phyloP scores from a whole-genome alignment of 768 basidiomycete genomes.

The Tricholoma bakamatsutake region DNA sequence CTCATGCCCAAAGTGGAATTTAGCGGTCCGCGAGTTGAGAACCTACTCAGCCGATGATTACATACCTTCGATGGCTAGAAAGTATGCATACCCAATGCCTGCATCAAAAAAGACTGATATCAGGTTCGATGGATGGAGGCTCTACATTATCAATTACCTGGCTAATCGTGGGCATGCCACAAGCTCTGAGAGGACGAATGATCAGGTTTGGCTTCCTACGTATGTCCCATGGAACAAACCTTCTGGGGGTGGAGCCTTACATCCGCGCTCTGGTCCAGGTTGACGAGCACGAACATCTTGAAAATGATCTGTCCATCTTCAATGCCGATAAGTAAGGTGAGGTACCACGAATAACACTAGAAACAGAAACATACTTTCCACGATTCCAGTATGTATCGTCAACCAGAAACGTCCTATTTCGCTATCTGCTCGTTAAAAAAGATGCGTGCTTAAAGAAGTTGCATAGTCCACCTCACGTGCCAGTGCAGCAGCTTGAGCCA shows the following conservation, averaged over 20 bases:
- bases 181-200: conserved; percentile 36
- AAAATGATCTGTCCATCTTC: conserved; percentile 69
- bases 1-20: conserved; percentile 53
- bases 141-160: conserved; percentile 33
- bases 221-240: conserved; percentile 29
- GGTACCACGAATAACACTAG: neutral
- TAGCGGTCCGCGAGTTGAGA: conserved; percentile 58
- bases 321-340: conserved; percentile 1
- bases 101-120: conserved; percentile 1
- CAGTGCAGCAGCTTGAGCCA: conserved; percentile 62
- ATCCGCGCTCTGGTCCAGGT: conserved; percentile 62
- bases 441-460: neutral
- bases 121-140: neutral
- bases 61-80: neutral
- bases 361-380: conserved; percentile 44
- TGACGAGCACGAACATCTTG: conserved; percentile 43
- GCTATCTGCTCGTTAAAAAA: conserved; percentile 28
- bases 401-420: conserved; percentile 60
- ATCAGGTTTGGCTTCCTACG: neutral
- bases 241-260: conserved; percentile 54
- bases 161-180: conserved; percentile 69
- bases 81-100: conserved; percentile 56
- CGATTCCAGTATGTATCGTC: conserved; percentile 72
- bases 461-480: conserved; percentile 51
- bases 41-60: conserved; percentile 33